These are phyloP conservation scores for Phytophthora sp. DNA, from an alignment of 352 stramenopile genomes.

Conservation along the genomic window DNA sequence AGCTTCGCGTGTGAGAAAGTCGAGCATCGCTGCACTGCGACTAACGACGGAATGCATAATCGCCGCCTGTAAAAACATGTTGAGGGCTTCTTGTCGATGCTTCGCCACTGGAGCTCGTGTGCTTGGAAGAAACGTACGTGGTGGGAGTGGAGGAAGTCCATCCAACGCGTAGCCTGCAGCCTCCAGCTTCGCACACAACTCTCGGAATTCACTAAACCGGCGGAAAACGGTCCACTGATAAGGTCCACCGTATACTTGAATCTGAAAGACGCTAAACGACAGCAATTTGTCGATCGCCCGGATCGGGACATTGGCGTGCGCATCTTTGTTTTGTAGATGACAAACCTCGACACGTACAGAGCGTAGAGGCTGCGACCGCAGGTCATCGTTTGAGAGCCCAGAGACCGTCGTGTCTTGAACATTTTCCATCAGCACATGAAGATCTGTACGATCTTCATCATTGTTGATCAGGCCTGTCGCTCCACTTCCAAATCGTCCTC, in stretches of 20 bases:
- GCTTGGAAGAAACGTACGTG: slow-evolving; percentile 78
- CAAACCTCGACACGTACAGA: slow-evolving; percentile 85
- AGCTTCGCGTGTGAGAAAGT: slow-evolving; percentile 78
- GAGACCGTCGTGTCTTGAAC: slow-evolving; percentile 82
- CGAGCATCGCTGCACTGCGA: slow-evolving; percentile 69
- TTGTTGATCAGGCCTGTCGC: slow-evolving; percentile 34
- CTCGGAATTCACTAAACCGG: slow-evolving; percentile 86
- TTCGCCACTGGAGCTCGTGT: slow-evolving; percentile 73
- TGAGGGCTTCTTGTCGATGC: slow-evolving; percentile 77
- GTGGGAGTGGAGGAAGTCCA: slow-evolving; percentile 64
- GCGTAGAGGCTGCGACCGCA: slow-evolving; percentile 75
- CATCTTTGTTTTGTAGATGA: slow-evolving; percentile 88
- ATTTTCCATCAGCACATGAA: slow-evolving; percentile 84
- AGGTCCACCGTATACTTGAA: slow-evolving; percentile 82
- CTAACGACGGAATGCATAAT: slow-evolving; percentile 87
- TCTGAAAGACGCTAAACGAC: slow-evolving; percentile 86
- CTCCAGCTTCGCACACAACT: slow-evolving; percentile 57
- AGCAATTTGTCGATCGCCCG: slow-evolving; percentile 75
- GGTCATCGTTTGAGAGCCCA: slow-evolving; percentile 70
- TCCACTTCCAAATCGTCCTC: slow-evolving; percentile 20
- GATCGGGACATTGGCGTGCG: slow-evolving; percentile 75
- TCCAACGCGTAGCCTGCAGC: slow-evolving; percentile 53
- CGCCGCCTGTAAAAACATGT: slow-evolving; percentile 75
- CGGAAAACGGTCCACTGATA: slow-evolving; percentile 89
- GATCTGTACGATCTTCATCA: slow-evolving; percentile 72